Evolutionary conservation across 2,329 filamentous ascomycete species (phyloP).

Genomic region (Cladorrhinum sp.): DNA sequence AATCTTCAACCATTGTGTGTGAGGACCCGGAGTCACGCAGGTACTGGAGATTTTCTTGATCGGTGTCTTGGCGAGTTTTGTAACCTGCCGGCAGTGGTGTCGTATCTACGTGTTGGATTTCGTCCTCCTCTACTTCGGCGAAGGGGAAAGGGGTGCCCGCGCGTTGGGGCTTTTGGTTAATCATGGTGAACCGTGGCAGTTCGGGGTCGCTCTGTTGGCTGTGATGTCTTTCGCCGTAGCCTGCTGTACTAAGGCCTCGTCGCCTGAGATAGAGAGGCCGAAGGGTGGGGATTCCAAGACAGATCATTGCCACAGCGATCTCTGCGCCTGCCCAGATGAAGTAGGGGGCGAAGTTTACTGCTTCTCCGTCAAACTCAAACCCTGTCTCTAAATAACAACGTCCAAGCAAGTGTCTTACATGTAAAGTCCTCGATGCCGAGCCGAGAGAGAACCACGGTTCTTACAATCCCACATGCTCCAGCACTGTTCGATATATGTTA

Average conservation of each 20-base stretch:
- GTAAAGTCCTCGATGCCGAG: constrained; percentile 31
- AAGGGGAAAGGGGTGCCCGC: not conserved
- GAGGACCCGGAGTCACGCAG: constrained; percentile 27
- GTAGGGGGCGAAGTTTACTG: constrained; percentile 36
- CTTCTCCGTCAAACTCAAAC: not conserved
- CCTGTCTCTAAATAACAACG: too few species aligned
- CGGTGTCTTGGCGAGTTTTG: not conserved
- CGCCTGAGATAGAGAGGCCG: constrained; percentile 43
- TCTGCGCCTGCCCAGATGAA: constrained; percentile 41
- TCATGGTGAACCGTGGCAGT: constrained; percentile 37
- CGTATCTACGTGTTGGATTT: constrained; percentile 14
- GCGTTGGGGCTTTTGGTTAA: constrained; percentile 46
- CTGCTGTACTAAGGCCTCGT: constrained; percentile 29
- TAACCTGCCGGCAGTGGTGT: not conserved
- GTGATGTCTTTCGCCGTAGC: constrained; percentile 21
- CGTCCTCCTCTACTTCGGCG: not conserved
- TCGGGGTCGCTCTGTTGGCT: constrained; percentile 56
- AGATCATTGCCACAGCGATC: constrained; percentile 39
- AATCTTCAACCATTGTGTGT: constrained; percentile 23
- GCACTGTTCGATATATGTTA: constrained; percentile 27
- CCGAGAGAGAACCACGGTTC: constrained; percentile 30
- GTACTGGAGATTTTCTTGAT: constrained; percentile 3
- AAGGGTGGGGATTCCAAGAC: constrained; percentile 40
- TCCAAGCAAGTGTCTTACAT: constrained; percentile 22
- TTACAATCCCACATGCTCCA: constrained; percentile 35